Percentiles rank a stretch among this genome's conserved stretches.
Conservation (phyloP, 768 basidiomycete genomes). For the Crassisporium funariophilum region DNA sequence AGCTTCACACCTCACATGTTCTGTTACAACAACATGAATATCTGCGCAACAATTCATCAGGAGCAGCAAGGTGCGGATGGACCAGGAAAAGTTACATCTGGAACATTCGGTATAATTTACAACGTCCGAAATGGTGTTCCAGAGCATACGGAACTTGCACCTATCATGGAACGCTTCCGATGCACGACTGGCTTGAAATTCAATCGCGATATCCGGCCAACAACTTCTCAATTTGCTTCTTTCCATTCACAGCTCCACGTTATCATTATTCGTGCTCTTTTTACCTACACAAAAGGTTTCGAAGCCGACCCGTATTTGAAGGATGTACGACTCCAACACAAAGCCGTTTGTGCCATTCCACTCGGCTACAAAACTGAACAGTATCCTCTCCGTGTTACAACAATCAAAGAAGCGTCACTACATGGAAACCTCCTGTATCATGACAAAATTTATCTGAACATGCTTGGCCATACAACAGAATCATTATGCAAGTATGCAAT, state of each 20-base stretch:
- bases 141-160: neutral
- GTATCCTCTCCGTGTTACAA: slow-evolving; percentile 22
- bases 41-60: slow-evolving; percentile 6
- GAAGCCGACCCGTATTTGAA: neutral
- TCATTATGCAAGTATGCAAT: slow-evolving; percentile 18
- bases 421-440: slow-evolving; percentile 30
- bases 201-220: slow-evolving; percentile 9
- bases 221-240: neutral
- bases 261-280: slow-evolving; percentile 9
- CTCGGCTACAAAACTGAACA: slow-evolving; percentile 25
- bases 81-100: slow-evolving; percentile 4
- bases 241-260: slow-evolving; percentile 4
- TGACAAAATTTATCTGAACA: slow-evolving; percentile 25
- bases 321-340: slow-evolving; percentile 16
- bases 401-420: slow-evolving; percentile 33
- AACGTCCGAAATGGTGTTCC: neutral
- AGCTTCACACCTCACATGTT: neutral
- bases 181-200: slow-evolving; percentile 1
- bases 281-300: slow-evolving; percentile 11
- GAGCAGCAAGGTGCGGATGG: slow-evolving; percentile 1
- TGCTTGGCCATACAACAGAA: slow-evolving; percentile 18
- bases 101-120: slow-evolving; percentile 8
- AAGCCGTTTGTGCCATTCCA: slow-evolving; percentile 16
- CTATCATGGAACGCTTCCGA: neutral
- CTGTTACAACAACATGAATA: neutral